A percentile compares a stretch with the other conserved stretches of the same genome.
Evolutionary conservation across 2,329 filamentous ascomycete genomes (phyloP).

Genomic region (Epichloe sibirici): DNA sequence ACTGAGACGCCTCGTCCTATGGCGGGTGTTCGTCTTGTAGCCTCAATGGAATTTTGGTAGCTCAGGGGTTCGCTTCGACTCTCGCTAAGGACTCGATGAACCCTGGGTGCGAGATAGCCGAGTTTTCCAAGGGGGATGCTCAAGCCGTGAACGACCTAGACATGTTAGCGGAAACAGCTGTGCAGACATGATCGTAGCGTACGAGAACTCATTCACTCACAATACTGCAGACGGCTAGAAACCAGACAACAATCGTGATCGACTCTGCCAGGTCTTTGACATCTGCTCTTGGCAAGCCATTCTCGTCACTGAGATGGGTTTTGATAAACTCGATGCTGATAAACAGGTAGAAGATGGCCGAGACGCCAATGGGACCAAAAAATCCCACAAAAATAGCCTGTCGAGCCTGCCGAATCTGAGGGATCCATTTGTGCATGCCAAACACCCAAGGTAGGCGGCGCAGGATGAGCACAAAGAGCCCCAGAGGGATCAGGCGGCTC

Average conservation of each 20-base stretch:
- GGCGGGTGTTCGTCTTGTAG: neutral
- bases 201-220: slow-evolving; percentile 34
- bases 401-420: slow-evolving; percentile 59
- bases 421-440: slow-evolving; percentile 60
- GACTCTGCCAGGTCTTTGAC: slow-evolving; percentile 53
- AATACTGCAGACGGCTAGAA: slow-evolving; percentile 70
- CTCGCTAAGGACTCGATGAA: slow-evolving; percentile 27
- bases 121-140: slow-evolving; percentile 68
- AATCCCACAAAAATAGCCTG: slow-evolving; percentile 84
- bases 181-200: slow-evolving; percentile 14
- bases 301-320: slow-evolving; percentile 34
- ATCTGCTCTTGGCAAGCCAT: slow-evolving; percentile 51
- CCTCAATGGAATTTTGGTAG: neutral
- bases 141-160: slow-evolving; percentile 61
- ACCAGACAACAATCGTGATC: slow-evolving; percentile 70
- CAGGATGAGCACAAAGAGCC: slow-evolving; percentile 63
- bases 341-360: slow-evolving; percentile 82
- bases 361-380: slow-evolving; percentile 86
- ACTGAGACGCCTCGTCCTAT: neutral
- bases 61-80: slow-evolving; percentile 5
- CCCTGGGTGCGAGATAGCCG: slow-evolving; percentile 48
- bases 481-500: slow-evolving; percentile 60
- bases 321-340: slow-evolving; percentile 64
- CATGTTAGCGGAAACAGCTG: neutral
- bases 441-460: slow-evolving; percentile 69